Percentiles rank a stretch among this genome's conserved stretches.
These are phyloP conservation scores for Colletotrichum sp. DNA, from an alignment of 2,329 filamentous ascomycete genomes.

Conservation along the genomic window DNA sequence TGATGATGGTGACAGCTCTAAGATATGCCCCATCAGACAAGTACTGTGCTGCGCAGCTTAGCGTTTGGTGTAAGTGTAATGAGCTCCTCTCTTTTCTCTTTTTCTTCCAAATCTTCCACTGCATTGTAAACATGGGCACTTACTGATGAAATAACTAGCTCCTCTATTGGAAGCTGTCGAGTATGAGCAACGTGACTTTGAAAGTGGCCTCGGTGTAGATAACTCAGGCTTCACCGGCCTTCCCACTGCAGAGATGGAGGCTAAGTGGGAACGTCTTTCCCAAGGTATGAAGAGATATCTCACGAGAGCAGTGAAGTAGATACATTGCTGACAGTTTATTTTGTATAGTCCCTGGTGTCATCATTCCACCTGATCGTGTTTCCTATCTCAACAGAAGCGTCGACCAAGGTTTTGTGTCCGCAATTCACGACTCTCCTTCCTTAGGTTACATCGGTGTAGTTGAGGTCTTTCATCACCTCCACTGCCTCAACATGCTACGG, in stretches of 20 bases:
- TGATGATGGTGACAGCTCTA: not conserved
- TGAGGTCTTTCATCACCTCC: not conserved
- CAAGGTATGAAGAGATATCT: not conserved
- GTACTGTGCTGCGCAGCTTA: not conserved
- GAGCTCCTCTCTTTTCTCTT: not conserved
- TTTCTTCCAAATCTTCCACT: not conserved
- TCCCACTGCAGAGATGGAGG: slow-evolving; percentile 1
- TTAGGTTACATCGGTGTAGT: not conserved
- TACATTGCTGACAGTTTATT: not conserved
- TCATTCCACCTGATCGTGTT: not conserved
- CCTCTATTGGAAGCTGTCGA: not conserved
- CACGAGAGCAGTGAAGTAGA: not conserved
- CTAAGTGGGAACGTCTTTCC: not conserved
- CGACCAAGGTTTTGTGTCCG: not conserved
- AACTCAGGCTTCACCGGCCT: not conserved
- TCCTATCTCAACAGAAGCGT: not conserved
- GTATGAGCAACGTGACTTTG: not conserved
- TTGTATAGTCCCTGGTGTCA: not conserved
- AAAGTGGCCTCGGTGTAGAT: not conserved
- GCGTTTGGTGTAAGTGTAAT: not conserved
- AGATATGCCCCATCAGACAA: not conserved
- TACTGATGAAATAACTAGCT: not conserved
- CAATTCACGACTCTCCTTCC: not conserved
- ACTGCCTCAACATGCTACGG: not conserved
- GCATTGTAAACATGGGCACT: not conserved